Evolutionary conservation across 2,329 filamentous ascomycete genomes (phyloP), one percentile per base, ranked within the genome.

Genomic region (Aspergillus pseudonomiae): DNA sequence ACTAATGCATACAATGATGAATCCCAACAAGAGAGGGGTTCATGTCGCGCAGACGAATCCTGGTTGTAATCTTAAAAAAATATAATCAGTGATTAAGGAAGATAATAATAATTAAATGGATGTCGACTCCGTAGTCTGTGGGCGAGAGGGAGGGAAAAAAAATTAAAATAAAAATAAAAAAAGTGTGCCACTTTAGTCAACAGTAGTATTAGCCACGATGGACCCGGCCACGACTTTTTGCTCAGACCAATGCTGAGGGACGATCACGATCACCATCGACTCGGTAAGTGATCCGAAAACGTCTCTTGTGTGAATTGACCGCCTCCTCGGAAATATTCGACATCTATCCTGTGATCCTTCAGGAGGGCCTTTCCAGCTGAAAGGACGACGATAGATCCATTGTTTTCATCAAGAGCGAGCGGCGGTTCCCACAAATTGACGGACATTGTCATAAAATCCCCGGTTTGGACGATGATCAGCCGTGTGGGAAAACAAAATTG

Each of bases 41-140:
- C 68, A 73, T 74, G 73, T 74, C 71, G 69, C 73, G 73, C 73
- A 73, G 70, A 32, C 19, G 28, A 32, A 52, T 32, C 48, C 14
- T 52, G 48, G 28, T 21, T 50, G 48, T 52, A 52, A 41, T 48
- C 34, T 41, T 28, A 45, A n/a, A 48, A 57, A 32, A 68, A 64
- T 59, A 43, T 7, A 43, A 16, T 21, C 11, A 32, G 19, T 52
- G 5, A 52, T 28, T 50, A 30, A 30, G 46, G 24, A 28, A 50
- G 26, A n/a, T 21, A 6, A 52, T 32, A 9, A n/a, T 19, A 21
- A 48, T 48, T 26, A 26, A 45, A 11, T 24, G 43, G n/a, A 11
- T n/a, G 43, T n/a, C 26, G 26, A 10, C 24, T 28, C 21, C 21
- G 7, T 46, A 46, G n/a, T 9, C 4, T 30, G 12, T 19, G 46